Conservation (phyloP, 1,139 yeast genomes). For the Trichomonascaceae sp. region DNA sequence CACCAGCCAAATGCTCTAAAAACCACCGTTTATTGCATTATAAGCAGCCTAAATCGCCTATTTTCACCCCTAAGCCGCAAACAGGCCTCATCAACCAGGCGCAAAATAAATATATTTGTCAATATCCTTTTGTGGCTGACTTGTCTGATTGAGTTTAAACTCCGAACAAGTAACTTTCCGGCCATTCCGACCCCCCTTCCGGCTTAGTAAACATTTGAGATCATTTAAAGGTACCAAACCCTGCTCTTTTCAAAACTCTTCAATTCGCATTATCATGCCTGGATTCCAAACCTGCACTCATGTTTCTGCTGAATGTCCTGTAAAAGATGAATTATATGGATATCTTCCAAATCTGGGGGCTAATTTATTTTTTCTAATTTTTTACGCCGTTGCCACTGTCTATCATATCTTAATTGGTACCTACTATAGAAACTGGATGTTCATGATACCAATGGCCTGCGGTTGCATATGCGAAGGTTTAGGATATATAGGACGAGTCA, state of each 20-base stretch:
- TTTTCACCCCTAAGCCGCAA: too few species aligned
- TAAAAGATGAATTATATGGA: conserved; percentile 31
- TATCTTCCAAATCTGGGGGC: conserved; percentile 41
- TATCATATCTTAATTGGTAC: conserved; percentile 39
- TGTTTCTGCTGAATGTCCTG: not conserved
- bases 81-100: too few species aligned
- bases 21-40: too few species aligned
- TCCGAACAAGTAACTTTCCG: not conserved
- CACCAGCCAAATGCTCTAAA: too few species aligned
- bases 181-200: not conserved
- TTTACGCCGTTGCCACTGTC: conserved; percentile 42
- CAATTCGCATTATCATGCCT: too few species aligned
- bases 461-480: not conserved
- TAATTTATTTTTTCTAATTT: conserved; percentile 45
- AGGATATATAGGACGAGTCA: not conserved
- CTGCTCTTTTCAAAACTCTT: not conserved
- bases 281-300: not conserved
- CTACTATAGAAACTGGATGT: conserved; percentile 66
- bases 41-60: too few species aligned
- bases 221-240: not conserved
- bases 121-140: too few species aligned
- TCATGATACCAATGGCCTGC: conserved; percentile 39
- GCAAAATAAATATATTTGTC: too few species aligned
- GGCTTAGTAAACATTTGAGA: not conserved
- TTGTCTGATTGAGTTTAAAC: not conserved